Conservation (phyloP, 768 basidiomycete genomes). For the Rhodotorula paludigena region DNA sequence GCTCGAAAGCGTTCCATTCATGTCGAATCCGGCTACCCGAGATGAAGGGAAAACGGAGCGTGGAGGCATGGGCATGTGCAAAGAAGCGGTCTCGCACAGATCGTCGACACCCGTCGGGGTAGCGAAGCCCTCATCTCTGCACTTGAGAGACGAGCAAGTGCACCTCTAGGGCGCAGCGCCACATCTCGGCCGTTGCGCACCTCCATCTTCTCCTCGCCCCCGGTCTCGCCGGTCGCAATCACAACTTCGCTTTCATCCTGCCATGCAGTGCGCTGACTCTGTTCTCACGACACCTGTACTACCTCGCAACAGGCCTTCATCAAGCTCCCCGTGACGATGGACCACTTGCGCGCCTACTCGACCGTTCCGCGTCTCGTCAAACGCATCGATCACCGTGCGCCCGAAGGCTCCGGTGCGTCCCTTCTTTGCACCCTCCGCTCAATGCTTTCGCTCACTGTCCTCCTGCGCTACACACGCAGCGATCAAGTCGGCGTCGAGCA, state of each 20-base stretch:
- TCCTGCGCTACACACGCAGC: neutral
- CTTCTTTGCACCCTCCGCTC: neutral
- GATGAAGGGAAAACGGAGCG: no score
- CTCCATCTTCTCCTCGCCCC: neutral
- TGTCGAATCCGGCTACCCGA: no score
- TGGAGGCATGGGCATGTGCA: no score
- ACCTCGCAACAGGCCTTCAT: conserved; percentile 3
- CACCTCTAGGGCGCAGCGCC: no score
- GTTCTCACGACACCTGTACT: neutral
- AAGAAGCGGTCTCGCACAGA: no score
- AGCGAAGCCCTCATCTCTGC: neutral
- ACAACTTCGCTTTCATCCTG: neutral
- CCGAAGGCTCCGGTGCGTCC: conserved; percentile 23
- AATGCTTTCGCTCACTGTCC: neutral
- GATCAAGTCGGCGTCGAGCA: conserved; percentile 10
- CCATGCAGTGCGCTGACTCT: neutral
- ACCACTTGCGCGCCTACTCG: neutral
- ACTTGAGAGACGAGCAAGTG: no score
- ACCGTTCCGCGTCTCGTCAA: neutral
- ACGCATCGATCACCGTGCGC: neutral
- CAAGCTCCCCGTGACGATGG: conserved; percentile 14
- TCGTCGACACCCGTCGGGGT: fast-evolving
- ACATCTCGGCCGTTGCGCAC: neutral
- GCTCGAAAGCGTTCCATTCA: neutral
- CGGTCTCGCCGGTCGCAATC: neutral